Evolutionary conservation across 1,284 basidiomycete species (phyloP).

Genomic region (Apiotrichum porosum): DNA sequence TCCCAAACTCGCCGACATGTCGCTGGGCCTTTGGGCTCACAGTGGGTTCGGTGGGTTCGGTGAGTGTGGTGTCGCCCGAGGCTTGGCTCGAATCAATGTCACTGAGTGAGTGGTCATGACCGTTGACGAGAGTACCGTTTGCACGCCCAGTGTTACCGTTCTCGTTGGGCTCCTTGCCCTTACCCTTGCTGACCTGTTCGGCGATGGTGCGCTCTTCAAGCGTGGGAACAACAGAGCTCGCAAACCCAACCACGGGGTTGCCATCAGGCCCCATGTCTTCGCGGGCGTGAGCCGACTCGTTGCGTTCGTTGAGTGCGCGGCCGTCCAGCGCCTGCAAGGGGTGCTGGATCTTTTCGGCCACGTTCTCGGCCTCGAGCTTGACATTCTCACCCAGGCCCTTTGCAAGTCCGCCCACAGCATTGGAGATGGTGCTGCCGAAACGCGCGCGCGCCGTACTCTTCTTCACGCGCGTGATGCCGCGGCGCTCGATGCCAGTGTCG

Average conservation of each 20-base stretch:
- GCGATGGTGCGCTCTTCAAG: conserved; percentile 64
- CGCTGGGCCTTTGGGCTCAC: no score
- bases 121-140: no score
- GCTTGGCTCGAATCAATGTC: no score
- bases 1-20: no score
- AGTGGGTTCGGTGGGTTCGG: no score
- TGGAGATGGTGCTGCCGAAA: conserved; percentile 32
- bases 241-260: conserved; percentile 54
- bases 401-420: conserved; percentile 33
- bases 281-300: conserved; percentile 53
- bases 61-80: no score
- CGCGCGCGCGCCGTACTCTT: conserved; percentile 31
- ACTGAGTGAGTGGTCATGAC: no score
- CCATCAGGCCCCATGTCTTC: conserved; percentile 56
- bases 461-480: conserved; percentile 47
- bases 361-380: conserved; percentile 43
- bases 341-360: conserved; percentile 53
- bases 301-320: no score
- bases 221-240: conserved; percentile 63
- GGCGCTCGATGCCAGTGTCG: conserved; percentile 34
- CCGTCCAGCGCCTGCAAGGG: conserved; percentile 25
- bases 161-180: no score
- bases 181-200: conserved; percentile 34
- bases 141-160: no score
- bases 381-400: conserved; percentile 46